Percentiles rank a stretch among this genome's conserved stretches.
Conservation (phyloP, 495 filamentous ascomycete genomes). For the Neurospora pannonica region DNA sequence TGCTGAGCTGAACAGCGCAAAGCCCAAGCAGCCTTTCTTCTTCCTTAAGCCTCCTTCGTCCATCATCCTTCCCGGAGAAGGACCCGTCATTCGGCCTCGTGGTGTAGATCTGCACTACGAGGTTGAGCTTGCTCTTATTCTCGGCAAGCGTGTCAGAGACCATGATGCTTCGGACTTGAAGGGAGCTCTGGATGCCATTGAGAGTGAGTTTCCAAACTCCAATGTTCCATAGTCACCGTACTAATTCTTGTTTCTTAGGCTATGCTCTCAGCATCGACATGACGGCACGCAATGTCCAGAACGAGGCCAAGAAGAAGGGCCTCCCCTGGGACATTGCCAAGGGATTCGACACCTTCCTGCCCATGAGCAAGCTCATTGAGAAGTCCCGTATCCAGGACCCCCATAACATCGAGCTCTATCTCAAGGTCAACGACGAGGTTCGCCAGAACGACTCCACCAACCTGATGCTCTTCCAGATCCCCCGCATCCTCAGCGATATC, state of each 20-base stretch:
- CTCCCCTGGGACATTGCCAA: slow-evolving; percentile 95
- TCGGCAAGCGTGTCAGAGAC: slow-evolving; percentile 70
- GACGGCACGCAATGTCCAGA: slow-evolving; percentile 88
- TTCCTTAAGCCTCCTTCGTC: slow-evolving; percentile 90
- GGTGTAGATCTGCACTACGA: slow-evolving; percentile 89
- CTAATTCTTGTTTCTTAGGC: slow-evolving; percentile 24
- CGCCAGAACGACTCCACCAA: slow-evolving; percentile 77
- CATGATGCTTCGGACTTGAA: slow-evolving; percentile 55
- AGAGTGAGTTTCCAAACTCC: slow-evolving; percentile 30
- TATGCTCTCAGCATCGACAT: slow-evolving; percentile 87
- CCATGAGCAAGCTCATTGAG: slow-evolving; percentile 66
- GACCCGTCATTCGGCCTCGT: slow-evolving; percentile 73
- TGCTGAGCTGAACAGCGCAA: slow-evolving; percentile 75
- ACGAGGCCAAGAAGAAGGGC: slow-evolving; percentile 91
- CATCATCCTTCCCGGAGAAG: slow-evolving; percentile 65
- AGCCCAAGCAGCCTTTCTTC: slow-evolving; percentile 92
- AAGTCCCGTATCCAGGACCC: slow-evolving; percentile 76
- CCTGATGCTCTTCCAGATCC: slow-evolving; percentile 87
- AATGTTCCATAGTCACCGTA: neutral
- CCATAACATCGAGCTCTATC: slow-evolving; percentile 74
- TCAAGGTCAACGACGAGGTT: slow-evolving; percentile 65
- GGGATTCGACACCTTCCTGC: slow-evolving; percentile 95
- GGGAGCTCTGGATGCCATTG: slow-evolving; percentile 52
- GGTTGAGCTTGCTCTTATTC: slow-evolving; percentile 81
- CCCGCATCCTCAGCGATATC: slow-evolving; percentile 80